Conservation (phyloP, 495 filamentous ascomycete genomes). For the Diplogelasinospora grovesii region DNA sequence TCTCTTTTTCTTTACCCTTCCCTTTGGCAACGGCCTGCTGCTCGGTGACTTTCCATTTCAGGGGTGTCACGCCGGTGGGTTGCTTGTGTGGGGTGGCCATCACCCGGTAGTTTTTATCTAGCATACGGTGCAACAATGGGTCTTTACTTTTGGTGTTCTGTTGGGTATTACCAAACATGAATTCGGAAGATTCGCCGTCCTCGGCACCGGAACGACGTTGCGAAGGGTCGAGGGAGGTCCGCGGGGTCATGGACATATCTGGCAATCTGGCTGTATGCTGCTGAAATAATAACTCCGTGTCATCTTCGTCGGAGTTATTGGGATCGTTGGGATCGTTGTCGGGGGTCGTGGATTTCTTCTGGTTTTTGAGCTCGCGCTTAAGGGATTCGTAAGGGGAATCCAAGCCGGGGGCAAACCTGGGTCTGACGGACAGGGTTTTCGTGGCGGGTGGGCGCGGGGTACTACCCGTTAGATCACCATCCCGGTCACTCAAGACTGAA, state of each 20-base stretch:
- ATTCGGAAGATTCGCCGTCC: too few species aligned
- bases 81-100: slow-evolving; percentile 76
- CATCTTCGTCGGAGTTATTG: slow-evolving; percentile 22
- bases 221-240: slow-evolving; percentile 27
- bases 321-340: not conserved
- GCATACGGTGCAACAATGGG: slow-evolving; percentile 75
- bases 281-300: slow-evolving; percentile 36
- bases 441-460: slow-evolving; percentile 45
- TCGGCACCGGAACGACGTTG: too few species aligned
- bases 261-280: slow-evolving; percentile 42
- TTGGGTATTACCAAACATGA: too few species aligned
- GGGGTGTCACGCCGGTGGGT: slow-evolving; percentile 21
- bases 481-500: slow-evolving; percentile 45
- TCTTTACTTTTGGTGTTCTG: slow-evolving; percentile 46
- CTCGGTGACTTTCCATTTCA: slow-evolving; percentile 31
- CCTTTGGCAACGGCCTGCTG: slow-evolving; percentile 9
- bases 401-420: slow-evolving; percentile 53
- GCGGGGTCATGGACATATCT: slow-evolving; percentile 51
- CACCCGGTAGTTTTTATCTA: slow-evolving; percentile 89
- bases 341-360: too few species aligned
- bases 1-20: slow-evolving; percentile 30
- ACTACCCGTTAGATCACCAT: slow-evolving; percentile 44
- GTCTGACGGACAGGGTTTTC: slow-evolving; percentile 29
- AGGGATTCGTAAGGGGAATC: slow-evolving; percentile 61
- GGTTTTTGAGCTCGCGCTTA: slow-evolving; percentile 48